Conservation (phyloP, 192 early-diverging fungal genomes). For the Endogone sp. region DNA sequence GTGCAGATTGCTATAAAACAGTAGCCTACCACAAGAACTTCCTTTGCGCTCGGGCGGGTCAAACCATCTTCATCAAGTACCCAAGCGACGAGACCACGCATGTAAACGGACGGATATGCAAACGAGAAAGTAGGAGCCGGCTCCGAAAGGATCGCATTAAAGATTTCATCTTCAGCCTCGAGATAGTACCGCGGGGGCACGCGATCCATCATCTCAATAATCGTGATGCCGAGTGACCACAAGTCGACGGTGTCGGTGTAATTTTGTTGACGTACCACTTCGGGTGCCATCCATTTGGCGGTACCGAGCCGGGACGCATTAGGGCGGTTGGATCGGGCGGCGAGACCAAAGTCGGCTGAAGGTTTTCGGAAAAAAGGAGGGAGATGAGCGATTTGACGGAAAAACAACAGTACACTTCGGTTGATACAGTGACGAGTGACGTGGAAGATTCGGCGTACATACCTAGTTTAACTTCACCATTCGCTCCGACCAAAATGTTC, state of each 20-base stretch:
- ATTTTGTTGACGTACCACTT: constrained; percentile 35
- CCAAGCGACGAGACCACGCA: constrained; percentile 34
- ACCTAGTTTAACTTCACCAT: constrained; percentile 35
- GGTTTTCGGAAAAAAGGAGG: not conserved
- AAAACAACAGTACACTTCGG: too few species aligned
- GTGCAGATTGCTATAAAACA: too few species aligned
- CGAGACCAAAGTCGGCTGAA: constrained; percentile 34
- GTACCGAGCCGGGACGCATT: constrained; percentile 31
- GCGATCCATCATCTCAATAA: constrained; percentile 47
- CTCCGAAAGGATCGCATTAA: constrained; percentile 24
- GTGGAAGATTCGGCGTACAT: too few species aligned
- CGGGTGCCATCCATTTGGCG: constrained; percentile 47
- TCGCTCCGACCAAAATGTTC: constrained; percentile 26
- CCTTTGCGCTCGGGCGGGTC: constrained; percentile 24
- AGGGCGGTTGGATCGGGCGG: constrained; percentile 21
- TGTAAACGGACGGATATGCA: constrained; percentile 28
- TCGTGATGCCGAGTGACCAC: constrained; percentile 44
- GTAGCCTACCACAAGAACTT: constrained; percentile 22
- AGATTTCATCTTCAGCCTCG: constrained; percentile 25
- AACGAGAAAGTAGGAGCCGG: constrained; percentile 30
- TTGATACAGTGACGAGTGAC: too few species aligned
- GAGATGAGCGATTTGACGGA: constrained; percentile 1
- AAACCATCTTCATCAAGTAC: constrained; percentile 23
- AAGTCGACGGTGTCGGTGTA: constrained; percentile 46
- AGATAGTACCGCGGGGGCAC: constrained; percentile 36